Evolutionary conservation across 805 yeast species (phyloP), one percentile per base, ranked within the genome.

Genomic region (Yamadazyma kitorensis): DNA sequence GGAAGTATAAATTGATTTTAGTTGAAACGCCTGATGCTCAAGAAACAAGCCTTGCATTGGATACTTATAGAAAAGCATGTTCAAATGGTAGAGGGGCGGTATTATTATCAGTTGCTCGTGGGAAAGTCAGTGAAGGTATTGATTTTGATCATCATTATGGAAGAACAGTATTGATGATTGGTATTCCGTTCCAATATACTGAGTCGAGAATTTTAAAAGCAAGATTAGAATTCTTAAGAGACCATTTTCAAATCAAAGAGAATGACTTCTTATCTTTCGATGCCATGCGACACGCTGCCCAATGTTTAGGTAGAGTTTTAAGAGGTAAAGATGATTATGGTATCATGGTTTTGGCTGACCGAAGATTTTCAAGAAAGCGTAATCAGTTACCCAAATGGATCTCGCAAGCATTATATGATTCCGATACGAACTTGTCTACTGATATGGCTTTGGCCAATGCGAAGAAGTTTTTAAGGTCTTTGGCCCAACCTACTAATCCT

Each of bases 211-310:
- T 93, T 44, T 68, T 93, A 50, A 93, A 93, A 49, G 98, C 99
- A 0, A 74, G 99, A 33, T 67, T 93, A 28, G 98, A 93, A 60
- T 93, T 93, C 51, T 61, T 93, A 56, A 71, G 98, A 45, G 98
- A 93, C 54, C 89, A 88, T 51, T 91, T 78, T 56, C 94, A 88
- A 50, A 91, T 93, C 36, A 74, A 87, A 44, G 98, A 93, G 52
- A 88, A 86, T 54, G 98, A 93, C 52, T 93, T 93, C 55, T 57
- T 93, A 24, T 89, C 98, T 8, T 93, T 93, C 70, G 99, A 93
- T 61, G 99, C 99, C 10, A 93, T 93, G 98, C 78, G 99, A 54
- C 99, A 93, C 64, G 99, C 98, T 4, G 98, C 99, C 0, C 99
- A 93, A 59, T 93, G 99, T 62, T 64, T 93, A 52, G 99, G 99